A percentile compares a stretch with the other conserved stretches of the same genome.
Evolutionary conservation across 2,329 filamentous ascomycete genomes (phyloP).

Genomic region (Aspergillus bombycis): DNA sequence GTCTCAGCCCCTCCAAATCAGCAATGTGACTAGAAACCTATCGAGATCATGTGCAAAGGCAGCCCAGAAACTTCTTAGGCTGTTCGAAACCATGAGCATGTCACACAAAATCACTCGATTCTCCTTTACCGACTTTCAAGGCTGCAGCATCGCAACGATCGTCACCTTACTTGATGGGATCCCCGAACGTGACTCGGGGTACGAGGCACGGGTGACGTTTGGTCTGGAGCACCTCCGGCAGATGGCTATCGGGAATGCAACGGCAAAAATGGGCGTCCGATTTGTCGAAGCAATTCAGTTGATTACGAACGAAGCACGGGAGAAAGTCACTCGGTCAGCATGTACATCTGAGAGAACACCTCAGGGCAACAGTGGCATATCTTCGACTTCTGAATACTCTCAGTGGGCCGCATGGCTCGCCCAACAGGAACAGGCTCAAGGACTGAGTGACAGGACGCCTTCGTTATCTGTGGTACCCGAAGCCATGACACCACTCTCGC

Average conservation of each 20-base stretch:
- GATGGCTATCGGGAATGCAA: not conserved
- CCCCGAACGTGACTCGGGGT: not conserved
- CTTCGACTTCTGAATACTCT: not conserved
- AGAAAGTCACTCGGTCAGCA: not conserved
- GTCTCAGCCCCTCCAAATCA: not conserved
- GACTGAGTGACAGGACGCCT: not conserved
- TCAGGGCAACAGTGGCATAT: not conserved
- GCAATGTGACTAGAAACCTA: not conserved
- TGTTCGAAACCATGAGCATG: not conserved
- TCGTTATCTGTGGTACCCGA: not conserved
- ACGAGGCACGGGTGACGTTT: not conserved
- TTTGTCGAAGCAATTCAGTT: not conserved
- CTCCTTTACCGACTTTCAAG: not conserved
- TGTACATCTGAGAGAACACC: not conserved
- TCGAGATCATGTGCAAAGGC: not conserved
- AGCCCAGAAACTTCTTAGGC: not conserved
- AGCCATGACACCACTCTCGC: not conserved
- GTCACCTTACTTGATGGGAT: not conserved
- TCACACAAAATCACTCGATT: not conserved
- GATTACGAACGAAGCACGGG: not conserved
- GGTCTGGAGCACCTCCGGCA: not conserved
- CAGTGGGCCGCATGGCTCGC: not conserved
- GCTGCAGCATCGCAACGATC: not conserved
- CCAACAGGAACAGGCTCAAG: not conserved
- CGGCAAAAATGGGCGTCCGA: not conserved